Conservation (phyloP, 805 yeast species). For the Spathaspora arborariae region DNA sequence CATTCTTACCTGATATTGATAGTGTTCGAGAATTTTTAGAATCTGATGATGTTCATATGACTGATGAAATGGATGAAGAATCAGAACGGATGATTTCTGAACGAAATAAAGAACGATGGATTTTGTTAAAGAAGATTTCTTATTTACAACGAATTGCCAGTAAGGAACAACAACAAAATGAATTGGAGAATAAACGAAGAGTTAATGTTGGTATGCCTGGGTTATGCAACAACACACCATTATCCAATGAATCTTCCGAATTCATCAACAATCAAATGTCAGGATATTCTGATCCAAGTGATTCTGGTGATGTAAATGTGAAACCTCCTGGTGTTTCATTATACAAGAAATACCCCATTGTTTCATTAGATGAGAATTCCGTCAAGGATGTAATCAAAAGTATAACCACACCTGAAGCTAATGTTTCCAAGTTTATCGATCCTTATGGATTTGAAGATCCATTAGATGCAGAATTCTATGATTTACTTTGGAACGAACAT, state of each 20-base stretch:
- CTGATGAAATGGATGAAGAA: constrained; percentile 34
- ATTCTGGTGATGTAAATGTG: not conserved
- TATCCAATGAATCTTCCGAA: not conserved
- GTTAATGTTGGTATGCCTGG: constrained; percentile 24
- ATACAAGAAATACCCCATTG: constrained; percentile 27
- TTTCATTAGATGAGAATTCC: constrained; percentile 41
- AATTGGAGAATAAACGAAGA: constrained; percentile 37
- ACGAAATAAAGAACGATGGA: constrained; percentile 61
- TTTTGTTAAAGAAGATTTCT: constrained; percentile 63
- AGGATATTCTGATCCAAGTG: constrained; percentile 2
- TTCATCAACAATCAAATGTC: not conserved
- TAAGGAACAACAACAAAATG: constrained; percentile 38
- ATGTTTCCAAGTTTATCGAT: constrained; percentile 57
- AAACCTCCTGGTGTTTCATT: not conserved
- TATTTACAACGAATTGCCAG: constrained; percentile 67
- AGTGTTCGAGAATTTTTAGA: constrained; percentile 55
- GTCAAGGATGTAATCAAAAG: constrained; percentile 37
- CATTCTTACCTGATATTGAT: constrained; percentile 53
- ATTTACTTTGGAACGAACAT: constrained; percentile 78
- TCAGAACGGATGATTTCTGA: constrained; percentile 35
- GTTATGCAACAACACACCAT: not conserved
- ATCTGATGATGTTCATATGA: constrained; percentile 36
- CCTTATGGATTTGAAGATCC: constrained; percentile 93
- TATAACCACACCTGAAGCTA: constrained; percentile 34
- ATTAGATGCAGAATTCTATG: constrained; percentile 71